phyloP scores from a whole-genome alignment of 2,329 filamentous ascomycete species.

The Curvularia eragrostidis region DNA sequence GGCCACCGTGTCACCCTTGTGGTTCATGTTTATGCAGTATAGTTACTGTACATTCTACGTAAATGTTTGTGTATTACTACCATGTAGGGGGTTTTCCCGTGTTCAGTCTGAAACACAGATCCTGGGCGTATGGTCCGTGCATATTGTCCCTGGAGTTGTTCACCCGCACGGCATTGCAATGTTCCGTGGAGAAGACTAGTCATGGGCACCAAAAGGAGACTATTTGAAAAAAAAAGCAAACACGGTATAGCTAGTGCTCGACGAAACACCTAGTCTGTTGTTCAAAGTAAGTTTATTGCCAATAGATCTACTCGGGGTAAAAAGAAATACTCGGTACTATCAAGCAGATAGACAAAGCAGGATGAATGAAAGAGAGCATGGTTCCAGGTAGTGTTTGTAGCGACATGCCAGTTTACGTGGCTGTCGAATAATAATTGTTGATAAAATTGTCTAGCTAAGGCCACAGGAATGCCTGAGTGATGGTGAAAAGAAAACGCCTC shows the following conservation, averaged over 20 bases:
- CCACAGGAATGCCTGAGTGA: constrained; percentile 12
- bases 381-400: neutral
- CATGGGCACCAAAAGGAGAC: constrained; percentile 3
- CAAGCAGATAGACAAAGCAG: neutral
- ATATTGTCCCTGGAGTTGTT: neutral
- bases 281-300: constrained; percentile 1
- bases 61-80: too few relatives aligned
- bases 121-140: neutral
- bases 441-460: constrained; percentile 18
- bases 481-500: constrained; percentile 29
- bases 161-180: neutral
- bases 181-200: constrained; percentile 7
- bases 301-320: neutral
- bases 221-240: constrained; percentile 4
- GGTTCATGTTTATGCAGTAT: constrained; percentile 10
- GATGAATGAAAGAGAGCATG: neutral
- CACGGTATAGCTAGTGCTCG: neutral
- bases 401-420: constrained; percentile 4
- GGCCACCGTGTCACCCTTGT: neutral
- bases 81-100: neutral
- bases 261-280: neutral
- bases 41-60: neutral
- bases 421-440: constrained; percentile 21
- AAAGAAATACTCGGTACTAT: neutral
- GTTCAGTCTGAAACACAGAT: neutral